Conservation (phyloP, 768 basidiomycete genomes). For the Hypholoma sublateritium region DNA sequence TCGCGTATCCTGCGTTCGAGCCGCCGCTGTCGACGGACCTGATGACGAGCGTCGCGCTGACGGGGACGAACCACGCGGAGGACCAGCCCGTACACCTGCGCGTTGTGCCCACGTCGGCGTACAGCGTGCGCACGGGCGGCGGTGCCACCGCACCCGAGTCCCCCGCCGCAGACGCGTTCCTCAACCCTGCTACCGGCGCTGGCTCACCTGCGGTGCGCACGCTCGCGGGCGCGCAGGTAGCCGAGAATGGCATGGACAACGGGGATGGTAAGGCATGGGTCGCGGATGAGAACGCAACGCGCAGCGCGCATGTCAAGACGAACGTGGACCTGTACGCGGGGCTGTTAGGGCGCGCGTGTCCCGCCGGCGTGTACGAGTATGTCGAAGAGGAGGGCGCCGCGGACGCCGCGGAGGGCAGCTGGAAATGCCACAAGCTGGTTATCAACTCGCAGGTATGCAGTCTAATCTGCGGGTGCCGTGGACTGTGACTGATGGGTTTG, state of each 20-base stretch:
- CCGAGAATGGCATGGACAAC: conserved; percentile 16
- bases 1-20: conserved; percentile 85
- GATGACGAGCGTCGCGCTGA: conserved; percentile 85
- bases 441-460: conserved; percentile 87
- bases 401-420: conserved; percentile 42
- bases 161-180: not conserved
- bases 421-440: conserved; percentile 84
- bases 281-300: conserved; percentile 41
- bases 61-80: conserved; percentile 96
- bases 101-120: conserved; percentile 44
- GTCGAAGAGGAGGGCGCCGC: conserved; percentile 47
- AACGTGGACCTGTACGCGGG: conserved; percentile 86
- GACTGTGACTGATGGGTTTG: conserved; percentile 13
- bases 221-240: not conserved
- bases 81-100: conserved; percentile 91
- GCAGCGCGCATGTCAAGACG: conserved; percentile 65
- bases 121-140: conserved; percentile 13
- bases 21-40: conserved; percentile 92
- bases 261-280: conserved; percentile 21
- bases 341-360: conserved; percentile 86
- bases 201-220: conserved; percentile 27
- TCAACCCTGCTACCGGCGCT: conserved; percentile 27
- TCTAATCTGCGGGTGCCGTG: not conserved
- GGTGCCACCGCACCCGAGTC: not conserved
- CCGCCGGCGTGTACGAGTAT: conserved; percentile 97